These are phyloP conservation scores for Agmasoma carcini DNA, from an alignment of 371 early-diverging fungal species.

Conservation along the genomic window DNA sequence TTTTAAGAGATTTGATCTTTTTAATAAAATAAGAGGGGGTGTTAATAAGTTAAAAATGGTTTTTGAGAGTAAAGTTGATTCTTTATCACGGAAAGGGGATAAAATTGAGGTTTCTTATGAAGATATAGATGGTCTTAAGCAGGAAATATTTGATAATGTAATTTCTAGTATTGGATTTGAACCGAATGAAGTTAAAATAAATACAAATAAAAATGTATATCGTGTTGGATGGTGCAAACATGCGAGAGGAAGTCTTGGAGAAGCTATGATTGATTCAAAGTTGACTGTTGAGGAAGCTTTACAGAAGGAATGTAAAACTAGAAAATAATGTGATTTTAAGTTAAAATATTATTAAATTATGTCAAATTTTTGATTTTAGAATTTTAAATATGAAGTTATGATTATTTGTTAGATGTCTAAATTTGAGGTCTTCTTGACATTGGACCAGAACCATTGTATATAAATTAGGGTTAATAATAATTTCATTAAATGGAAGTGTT, in stretches of 20 bases:
- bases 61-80: background rate
- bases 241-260: slow-evolving; percentile 17
- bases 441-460: no score
- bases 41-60: background rate
- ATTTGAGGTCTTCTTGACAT: no score
- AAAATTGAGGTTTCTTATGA: background rate
- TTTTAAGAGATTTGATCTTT: background rate
- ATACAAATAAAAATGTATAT: slow-evolving; percentile 16
- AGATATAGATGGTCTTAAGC: background rate
- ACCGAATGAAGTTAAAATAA: background rate
- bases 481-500: no score
- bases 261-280: slow-evolving; percentile 9
- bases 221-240: slow-evolving; percentile 30
- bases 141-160: slow-evolving; percentile 9
- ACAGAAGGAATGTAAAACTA: no score
- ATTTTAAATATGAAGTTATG: no score
- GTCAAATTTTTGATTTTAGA: no score
- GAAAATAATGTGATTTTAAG: no score
- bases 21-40: background rate
- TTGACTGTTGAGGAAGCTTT: no score
- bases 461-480: no score
- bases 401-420: no score
- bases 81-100: background rate
- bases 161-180: slow-evolving; percentile 29
- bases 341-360: no score